A percentile compares a stretch with the other conserved stretches of the same genome.
phyloP scores from a whole-genome alignment of 305 asterid genomes.

The Striga hermonthica region DNA sequence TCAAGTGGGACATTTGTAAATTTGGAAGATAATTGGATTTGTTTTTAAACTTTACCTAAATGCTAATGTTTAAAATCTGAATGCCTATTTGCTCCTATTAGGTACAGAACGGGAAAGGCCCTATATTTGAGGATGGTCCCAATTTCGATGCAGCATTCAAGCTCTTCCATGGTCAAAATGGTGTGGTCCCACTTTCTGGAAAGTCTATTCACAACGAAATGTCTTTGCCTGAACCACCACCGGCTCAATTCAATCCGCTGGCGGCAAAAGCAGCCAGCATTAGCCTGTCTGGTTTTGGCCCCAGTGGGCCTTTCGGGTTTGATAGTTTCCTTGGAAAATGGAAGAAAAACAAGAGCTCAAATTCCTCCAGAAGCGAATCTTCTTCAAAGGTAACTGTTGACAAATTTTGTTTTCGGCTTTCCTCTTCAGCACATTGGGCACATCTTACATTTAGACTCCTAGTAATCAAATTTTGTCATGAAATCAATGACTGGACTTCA shows the following conservation, averaged over 20 bases:
- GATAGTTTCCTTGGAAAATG: constrained; percentile 76
- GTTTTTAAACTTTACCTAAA: neutral
- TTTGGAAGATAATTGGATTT: neutral
- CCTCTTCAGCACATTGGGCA: neutral
- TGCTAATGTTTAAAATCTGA: neutral
- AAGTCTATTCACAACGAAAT: constrained; percentile 42
- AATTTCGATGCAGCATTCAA: constrained; percentile 77
- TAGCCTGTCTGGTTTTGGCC: constrained; percentile 84
- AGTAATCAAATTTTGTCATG: neutral
- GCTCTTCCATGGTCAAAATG: constrained; percentile 83
- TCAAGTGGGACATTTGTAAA: neutral
- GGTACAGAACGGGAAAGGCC: constrained; percentile 64
- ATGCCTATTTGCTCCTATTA: constrained; percentile 30
- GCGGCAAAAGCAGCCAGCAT: constrained; percentile 94
- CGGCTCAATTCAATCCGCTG: constrained; percentile 74
- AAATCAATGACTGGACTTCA: neutral
- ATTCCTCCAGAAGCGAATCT: constrained; percentile 52
- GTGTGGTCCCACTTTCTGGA: constrained; percentile 80
- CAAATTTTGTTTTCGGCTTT: neutral
- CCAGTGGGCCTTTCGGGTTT: constrained; percentile 82
- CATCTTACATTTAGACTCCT: neutral
- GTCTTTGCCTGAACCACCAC: constrained; percentile 43
- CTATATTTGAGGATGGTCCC: constrained; percentile 89
- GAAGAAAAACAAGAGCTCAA: constrained; percentile 65
- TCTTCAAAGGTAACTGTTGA: constrained; percentile 65